Conservation (phyloP, 129 eudicot species). For the Artemisia tridentata region DNA sequence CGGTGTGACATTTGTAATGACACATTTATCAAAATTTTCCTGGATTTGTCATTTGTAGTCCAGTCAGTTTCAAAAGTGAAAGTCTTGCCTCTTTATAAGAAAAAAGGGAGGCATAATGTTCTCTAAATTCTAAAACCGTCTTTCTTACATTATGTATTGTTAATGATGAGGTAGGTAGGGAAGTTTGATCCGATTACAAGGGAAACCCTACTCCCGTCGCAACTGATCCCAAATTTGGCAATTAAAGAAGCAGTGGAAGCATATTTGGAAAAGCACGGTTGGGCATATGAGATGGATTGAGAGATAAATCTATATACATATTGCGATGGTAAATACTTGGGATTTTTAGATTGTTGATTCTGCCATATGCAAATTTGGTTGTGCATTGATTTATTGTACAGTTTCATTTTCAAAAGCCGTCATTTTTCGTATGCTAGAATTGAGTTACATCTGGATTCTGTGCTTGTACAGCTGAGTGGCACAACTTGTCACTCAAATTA, state of each 20-base stretch:
- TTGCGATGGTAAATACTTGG: conserved; percentile 22
- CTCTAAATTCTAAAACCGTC: not conserved
- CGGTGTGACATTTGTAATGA: not conserved
- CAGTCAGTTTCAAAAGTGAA: no score
- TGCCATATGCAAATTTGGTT: conserved; percentile 17
- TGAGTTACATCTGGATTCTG: not conserved
- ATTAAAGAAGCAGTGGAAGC: conserved; percentile 85
- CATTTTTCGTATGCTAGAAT: no score
- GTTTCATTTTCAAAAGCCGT: not conserved
- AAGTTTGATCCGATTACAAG: conserved; percentile 86
- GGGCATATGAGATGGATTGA: conserved; percentile 80
- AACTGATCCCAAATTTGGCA: conserved; percentile 83
- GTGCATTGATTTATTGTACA: conserved; percentile 24
- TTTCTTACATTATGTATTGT: conserved; percentile 15
- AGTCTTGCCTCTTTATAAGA: not conserved
- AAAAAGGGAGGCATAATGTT: not conserved
- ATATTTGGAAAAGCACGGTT: conserved; percentile 70
- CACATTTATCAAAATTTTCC: not conserved
- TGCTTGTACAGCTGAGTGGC: conserved; percentile 17
- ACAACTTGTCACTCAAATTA: not conserved
- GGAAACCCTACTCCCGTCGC: conserved; percentile 52
- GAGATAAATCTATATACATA: conserved; percentile 6
- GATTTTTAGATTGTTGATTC: conserved; percentile 6
- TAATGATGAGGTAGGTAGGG: conserved; percentile 61
- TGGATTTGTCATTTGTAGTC: not conserved